Evolutionary conservation across 2,329 filamentous ascomycete genomes (phyloP), one percentile per base, ranked within the genome.

Genomic region (Ceratocystis papillata): DNA sequence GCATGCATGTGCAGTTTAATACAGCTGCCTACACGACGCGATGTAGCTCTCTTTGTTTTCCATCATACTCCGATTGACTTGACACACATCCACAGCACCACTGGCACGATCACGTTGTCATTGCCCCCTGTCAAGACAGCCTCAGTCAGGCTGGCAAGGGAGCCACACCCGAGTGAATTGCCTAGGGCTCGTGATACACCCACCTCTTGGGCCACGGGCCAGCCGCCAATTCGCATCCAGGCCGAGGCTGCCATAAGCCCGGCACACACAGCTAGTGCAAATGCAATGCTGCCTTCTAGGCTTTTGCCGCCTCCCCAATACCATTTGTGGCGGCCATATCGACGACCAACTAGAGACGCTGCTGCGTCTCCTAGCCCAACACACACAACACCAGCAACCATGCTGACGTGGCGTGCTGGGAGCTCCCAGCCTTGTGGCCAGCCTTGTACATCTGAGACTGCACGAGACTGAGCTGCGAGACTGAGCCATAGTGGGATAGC

Each of bases 231-330:
- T 50, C 81, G 79, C 69, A 96, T 78, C 91, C 92, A 97, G 17
- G 78, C 72, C 71, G 86, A 87, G 2, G 87, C 87, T 4, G 81
- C 77, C 55, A 87, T 76, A 59, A 97, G 79, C 0, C 93, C 94
- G 3, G 81, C 69, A 63, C 87, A 88, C 3, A 97, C 94, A 2
- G 90, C 92, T 3, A 78, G 75, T 0, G 87, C 87, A 75, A 99
- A 97, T 0, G 94, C 94, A 5, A 87, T 70, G 70, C 83, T 87
- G 65, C 94, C 94, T 75, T 99, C 93, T 1, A 99, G 80, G 69
- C 90, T 96, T 80, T 99, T 99, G 15, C 92, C 93, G 3, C 94
- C 94, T 15, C 90, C 89, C 94, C 94, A 99, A 28, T 92, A 82
- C 94, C 94, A 99, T 78, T 96, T 97, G 44, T 84, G 82, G 33